Conservation (phyloP, 1,139 yeast species). For the Suhomyces wounanorum region DNA sequence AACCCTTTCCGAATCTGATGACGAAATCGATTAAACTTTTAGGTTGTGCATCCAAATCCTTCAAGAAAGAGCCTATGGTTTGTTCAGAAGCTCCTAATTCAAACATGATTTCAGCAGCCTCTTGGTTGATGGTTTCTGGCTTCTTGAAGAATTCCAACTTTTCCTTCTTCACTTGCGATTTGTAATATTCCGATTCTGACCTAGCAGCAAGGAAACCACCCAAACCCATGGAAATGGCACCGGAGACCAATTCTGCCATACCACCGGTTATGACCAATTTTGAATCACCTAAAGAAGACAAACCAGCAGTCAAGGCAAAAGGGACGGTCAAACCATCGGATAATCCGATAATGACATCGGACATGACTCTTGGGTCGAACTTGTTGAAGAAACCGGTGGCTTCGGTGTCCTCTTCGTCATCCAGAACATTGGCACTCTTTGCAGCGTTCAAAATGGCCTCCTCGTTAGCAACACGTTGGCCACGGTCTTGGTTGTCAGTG, state of each 20-base stretch:
- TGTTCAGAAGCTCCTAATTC: conserved; percentile 70
- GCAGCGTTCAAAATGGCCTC: conserved; percentile 38
- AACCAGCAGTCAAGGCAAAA: conserved; percentile 80
- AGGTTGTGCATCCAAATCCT: conserved; percentile 70
- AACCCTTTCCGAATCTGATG: conserved; percentile 70
- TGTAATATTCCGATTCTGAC: conserved; percentile 73
- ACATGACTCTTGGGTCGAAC: conserved; percentile 74
- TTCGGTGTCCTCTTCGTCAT: conserved; percentile 26
- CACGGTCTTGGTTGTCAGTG: conserved; percentile 36
- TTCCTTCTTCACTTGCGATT: conserved; percentile 69
- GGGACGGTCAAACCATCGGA: conserved; percentile 85
- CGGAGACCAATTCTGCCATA: conserved; percentile 79
- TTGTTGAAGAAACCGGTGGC: conserved; percentile 40
- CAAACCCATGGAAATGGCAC: conserved; percentile 84
- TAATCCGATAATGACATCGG: conserved; percentile 76
- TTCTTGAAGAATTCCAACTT: conserved; percentile 67
- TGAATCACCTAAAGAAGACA: conserved; percentile 74
- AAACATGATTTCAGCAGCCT: conserved; percentile 69
- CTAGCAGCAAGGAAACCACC: conserved; percentile 83
- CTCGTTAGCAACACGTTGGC: conserved; percentile 40
- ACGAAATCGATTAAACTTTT: conserved; percentile 69
- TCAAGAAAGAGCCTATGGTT: conserved; percentile 64
- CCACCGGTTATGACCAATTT: conserved; percentile 82
- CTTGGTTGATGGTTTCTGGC: conserved; percentile 61
- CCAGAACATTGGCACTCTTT: conserved; percentile 22